A percentile compares a stretch with the other conserved stretches of the same genome.
These are phyloP conservation scores for Erodium moschatum DNA, from an alignment of 441 rosid genomes.

Conservation along the genomic window DNA sequence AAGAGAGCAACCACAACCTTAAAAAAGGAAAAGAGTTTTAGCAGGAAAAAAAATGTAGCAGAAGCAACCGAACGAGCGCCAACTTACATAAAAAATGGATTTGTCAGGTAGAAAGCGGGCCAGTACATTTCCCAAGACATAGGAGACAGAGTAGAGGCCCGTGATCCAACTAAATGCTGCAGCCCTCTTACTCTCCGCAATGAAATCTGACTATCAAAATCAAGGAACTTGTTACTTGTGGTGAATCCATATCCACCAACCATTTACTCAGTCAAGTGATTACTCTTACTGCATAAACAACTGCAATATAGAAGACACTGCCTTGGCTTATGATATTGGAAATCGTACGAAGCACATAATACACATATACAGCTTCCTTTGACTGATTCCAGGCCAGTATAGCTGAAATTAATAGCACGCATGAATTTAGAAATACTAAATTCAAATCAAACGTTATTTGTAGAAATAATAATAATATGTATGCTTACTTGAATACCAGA, in stretches of 20 bases:
- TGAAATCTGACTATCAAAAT: conserved; percentile 39
- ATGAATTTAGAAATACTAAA: neutral
- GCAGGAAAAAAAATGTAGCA: neutral
- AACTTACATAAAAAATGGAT: conserved; percentile 38
- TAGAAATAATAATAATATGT: no score
- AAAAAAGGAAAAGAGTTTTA: conserved; percentile 3
- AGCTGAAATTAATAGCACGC: conserved; percentile 28
- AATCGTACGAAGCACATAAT: conserved; percentile 46
- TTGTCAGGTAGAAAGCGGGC: conserved; percentile 45
- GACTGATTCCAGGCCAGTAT: conserved; percentile 39
- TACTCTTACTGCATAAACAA: conserved; percentile 47
- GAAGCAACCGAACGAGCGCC: neutral
- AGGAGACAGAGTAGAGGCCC: conserved; percentile 43
- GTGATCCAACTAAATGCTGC: conserved; percentile 51
- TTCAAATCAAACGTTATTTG: neutral
- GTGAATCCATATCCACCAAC: conserved; percentile 1
- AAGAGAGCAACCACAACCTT: conserved; percentile 43
- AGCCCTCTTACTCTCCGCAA: conserved; percentile 34
- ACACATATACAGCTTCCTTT: conserved; percentile 37
- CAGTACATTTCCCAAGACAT: conserved; percentile 41
- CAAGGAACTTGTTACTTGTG: conserved; percentile 10
- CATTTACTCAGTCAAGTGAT: neutral
- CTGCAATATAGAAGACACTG: conserved; percentile 49
- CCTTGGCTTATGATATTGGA: conserved; percentile 53
- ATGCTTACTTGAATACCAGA: neutral